A percentile compares a stretch with the other conserved stretches of the same genome.
These are phyloP conservation scores for Talaromyces sp. DNA, from an alignment of 2,329 filamentous ascomycete genomes.

Conservation along the genomic window DNA sequence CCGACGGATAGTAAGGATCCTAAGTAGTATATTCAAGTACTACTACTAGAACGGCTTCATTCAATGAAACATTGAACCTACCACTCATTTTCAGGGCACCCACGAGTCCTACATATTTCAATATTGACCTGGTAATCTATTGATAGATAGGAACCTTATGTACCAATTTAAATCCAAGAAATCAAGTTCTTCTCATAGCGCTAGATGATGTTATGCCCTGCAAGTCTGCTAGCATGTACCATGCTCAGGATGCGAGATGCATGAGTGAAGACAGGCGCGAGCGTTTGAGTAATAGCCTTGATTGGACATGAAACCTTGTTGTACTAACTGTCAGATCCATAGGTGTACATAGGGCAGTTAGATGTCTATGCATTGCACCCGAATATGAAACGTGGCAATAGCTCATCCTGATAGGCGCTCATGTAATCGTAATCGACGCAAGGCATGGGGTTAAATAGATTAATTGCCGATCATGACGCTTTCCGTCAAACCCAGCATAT, in stretches of 20 bases:
- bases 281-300: background rate
- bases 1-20: too few species aligned
- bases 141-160: too few species aligned
- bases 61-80: too few species aligned
- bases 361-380: conserved; percentile 1
- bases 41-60: too few species aligned
- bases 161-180: background rate
- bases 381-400: conserved; percentile 8
- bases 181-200: background rate
- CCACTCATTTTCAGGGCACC: background rate
- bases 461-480: conserved; percentile 5
- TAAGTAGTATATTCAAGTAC: too few species aligned
- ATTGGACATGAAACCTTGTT: background rate
- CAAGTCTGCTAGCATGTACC: background rate
- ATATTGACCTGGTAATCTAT: too few species aligned
- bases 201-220: conserved; percentile 8
- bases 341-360: background rate
- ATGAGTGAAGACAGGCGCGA: background rate
- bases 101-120: too few species aligned
- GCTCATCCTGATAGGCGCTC: conserved; percentile 14
- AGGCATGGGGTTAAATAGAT: conserved; percentile 5
- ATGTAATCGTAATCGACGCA: conserved; percentile 10
- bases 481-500: background rate
- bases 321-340: conserved; percentile 7
- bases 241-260: background rate